Conservation (phyloP, 139 green algal species). For the Micromonas pusilla region DNA sequence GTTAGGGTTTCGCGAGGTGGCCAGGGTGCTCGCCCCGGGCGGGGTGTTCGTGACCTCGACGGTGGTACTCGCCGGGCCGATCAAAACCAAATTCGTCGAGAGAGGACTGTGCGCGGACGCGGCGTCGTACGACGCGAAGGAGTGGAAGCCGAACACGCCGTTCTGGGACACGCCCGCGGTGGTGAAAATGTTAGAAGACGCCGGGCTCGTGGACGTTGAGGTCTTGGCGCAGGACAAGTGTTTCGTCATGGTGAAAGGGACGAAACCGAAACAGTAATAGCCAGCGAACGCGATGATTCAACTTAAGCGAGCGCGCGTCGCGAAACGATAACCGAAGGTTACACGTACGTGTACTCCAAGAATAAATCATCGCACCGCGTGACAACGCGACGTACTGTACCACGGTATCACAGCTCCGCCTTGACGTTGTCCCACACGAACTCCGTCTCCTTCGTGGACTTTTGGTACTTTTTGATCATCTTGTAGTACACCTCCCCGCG, state of each 20-base stretch:
- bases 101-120: background rate
- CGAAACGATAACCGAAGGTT: background rate
- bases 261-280: background rate
- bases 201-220: background rate
- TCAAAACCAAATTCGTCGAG: background rate
- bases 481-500: background rate
- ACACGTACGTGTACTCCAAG: background rate
- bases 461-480: background rate
- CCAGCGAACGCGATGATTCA: background rate
- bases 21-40: slow-evolving; percentile 64
- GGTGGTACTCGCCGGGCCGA: background rate
- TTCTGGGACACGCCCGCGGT: slow-evolving; percentile 7
- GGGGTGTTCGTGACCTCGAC: slow-evolving; percentile 89
- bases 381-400: background rate
- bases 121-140: background rate
- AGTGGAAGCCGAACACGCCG: background rate
- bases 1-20: slow-evolving; percentile 76
- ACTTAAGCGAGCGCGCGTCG: background rate
- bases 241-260: background rate
- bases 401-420: background rate
- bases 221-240: slow-evolving; percentile 2
- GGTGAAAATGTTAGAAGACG: background rate
- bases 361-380: too few species aligned
- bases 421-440: background rate
- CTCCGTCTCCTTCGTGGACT: background rate